phyloP scores from a whole-genome alignment of 495 filamentous ascomycete genomes.

The Podospora comata region DNA sequence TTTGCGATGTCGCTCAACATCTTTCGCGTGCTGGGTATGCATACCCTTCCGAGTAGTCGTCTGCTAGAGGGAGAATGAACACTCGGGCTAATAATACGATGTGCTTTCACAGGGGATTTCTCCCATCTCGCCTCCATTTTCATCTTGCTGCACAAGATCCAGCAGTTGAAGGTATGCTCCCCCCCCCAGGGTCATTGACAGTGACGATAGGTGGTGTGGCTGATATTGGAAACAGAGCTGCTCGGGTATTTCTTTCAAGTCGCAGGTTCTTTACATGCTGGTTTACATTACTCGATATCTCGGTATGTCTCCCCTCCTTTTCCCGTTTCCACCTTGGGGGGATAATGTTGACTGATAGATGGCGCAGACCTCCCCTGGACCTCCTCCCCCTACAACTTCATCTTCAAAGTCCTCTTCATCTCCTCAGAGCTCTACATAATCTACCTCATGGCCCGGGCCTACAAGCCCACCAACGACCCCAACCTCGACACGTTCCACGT shows the following conservation, averaged over 20 bases:
- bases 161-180: conserved; percentile 69
- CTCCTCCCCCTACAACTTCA: conserved; percentile 78
- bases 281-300: conserved; percentile 94
- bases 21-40: conserved; percentile 79
- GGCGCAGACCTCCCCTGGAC: conserved; percentile 84
- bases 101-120: conserved; percentile 66
- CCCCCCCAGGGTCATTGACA: neutral
- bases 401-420: conserved; percentile 96
- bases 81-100: conserved; percentile 16
- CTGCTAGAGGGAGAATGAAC: neutral
- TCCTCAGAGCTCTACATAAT: conserved; percentile 83
- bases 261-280: conserved; percentile 86
- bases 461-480: conserved; percentile 92
- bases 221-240: conserved; percentile 65
- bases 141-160: conserved; percentile 95
- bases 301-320: conserved; percentile 45
- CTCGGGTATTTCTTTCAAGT: conserved; percentile 96
- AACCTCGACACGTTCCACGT: conserved; percentile 96
- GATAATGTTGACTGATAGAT: neutral
- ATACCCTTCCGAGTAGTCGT: conserved; percentile 8
- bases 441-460: conserved; percentile 94
- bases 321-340: neutral
- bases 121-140: conserved; percentile 93
- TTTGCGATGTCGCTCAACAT: conserved; percentile 67
- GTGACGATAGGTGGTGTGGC: conserved; percentile 7